phyloP scores from a whole-genome alignment of 495 filamentous ascomycete genomes.

The Xylaria venustula region DNA sequence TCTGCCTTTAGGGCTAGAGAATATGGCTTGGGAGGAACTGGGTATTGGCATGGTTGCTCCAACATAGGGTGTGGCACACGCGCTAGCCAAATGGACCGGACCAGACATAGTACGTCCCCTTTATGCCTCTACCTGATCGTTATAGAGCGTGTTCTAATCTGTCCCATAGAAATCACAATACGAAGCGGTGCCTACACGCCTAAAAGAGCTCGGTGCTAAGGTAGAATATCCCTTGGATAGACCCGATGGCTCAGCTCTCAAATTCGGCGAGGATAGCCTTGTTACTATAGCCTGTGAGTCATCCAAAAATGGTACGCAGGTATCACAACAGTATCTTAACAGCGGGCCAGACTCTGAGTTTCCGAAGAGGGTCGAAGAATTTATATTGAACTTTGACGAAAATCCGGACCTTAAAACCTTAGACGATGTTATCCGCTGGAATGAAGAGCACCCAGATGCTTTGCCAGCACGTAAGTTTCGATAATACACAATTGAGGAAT shows the following conservation, averaged over 20 bases:
- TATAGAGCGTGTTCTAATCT: background rate
- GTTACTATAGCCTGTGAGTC: constrained; percentile 4
- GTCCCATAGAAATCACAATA: constrained; percentile 1
- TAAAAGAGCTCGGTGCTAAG: constrained; percentile 8
- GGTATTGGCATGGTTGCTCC: constrained; percentile 4
- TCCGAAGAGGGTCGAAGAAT: constrained; percentile 11
- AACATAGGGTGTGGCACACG: constrained; percentile 1
- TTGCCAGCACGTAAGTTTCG: constrained; percentile 14
- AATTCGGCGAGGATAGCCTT: constrained; percentile 3
- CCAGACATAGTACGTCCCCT: constrained; percentile 5
- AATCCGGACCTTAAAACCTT: background rate
- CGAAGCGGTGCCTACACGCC: constrained; percentile 3
- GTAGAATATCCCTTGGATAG: constrained; percentile 6
- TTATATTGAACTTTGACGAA: constrained; percentile 12
- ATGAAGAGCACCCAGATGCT: constrained; percentile 13
- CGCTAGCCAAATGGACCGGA: constrained; percentile 8
- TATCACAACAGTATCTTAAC: background rate
- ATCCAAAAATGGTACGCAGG: background rate
- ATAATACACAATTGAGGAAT: background rate
- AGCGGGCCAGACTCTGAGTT: constrained; percentile 9
- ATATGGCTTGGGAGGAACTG: constrained; percentile 1
- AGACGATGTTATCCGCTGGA: constrained; percentile 16
- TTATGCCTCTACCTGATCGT: background rate
- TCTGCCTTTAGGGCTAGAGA: background rate
- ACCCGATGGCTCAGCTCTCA: background rate